Base-by-base conservation (phyloP, 169 alveolate species). In the Plasmodium gaboni region DNA sequence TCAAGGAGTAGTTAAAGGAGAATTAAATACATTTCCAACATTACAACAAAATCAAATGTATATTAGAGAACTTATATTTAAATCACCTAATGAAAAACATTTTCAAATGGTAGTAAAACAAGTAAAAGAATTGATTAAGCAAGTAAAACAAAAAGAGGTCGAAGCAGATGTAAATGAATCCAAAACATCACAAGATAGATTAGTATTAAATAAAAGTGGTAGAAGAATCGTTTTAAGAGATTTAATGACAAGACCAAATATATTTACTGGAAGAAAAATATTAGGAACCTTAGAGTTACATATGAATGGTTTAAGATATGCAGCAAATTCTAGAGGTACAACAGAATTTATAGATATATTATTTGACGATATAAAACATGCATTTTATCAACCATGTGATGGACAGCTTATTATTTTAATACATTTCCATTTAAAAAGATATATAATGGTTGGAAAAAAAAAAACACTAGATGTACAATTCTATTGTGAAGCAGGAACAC, bases 331-430 rank as follows among this genome's bases (percentile, higher is more conserved):
- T 5, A 38, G 95, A 8, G 96, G 94, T 51, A 78, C 94, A 1
- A 94, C 94, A 42, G 98, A 97, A 63, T 85, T 91, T 55, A 95
- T 98, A 3, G 99, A 98, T 80, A 97, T 98, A 28, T 93, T 97
- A 44, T 98, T 97, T 88, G 87, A 97, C 17, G 98, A 98, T 85
- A 96, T 98, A 42, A 97, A 97, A 55, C 98, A 98, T 86, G 99
- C 99, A 2, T 96, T 98, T 74, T 97, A 97, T 94, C 99, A 98
- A 93, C 99, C 99, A 0, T 97, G 99, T 69, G 99, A 97, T 80
- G 96, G 98, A 57, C 99, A 98, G 83, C 91, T 98, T 28, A 97
- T 98, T 28, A 99, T 97, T 13, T 89, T 98, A 72, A 89, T 98
- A 10, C 99, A 98, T 93, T 98, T 98, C 93, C 97, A 97, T 93